These are phyloP conservation scores for Verticillium longisporum DNA, from an alignment of 2,329 filamentous ascomycete genomes.

Conservation along the genomic window DNA sequence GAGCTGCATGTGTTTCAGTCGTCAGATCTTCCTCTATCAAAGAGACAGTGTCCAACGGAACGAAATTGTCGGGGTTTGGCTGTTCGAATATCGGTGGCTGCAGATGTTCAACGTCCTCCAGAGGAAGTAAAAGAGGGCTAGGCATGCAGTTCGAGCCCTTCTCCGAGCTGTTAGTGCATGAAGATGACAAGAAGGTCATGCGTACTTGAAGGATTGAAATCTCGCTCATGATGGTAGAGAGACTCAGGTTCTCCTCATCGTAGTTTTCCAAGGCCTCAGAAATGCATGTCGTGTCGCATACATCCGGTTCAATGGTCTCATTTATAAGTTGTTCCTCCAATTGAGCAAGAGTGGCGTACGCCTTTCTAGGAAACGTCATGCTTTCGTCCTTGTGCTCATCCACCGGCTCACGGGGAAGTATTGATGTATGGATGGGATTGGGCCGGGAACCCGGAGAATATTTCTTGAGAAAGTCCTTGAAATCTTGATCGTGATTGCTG, in stretches of 20 bases:
- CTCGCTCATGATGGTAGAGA: neutral
- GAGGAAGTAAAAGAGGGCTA: neutral
- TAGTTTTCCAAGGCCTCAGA: too few species aligned
- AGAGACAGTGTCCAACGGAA: conserved; percentile 22
- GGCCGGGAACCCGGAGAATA: neutral
- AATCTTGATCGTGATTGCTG: conserved; percentile 5
- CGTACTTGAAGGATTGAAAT: neutral
- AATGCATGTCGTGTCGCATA: too few species aligned
- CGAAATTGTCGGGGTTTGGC: conserved; percentile 15
- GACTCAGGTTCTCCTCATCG: too few species aligned
- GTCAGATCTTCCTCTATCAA: conserved; percentile 7
- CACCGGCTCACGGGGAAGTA: conserved; percentile 6
- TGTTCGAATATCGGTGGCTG: conserved; percentile 14
- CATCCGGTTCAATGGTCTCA: conserved; percentile 2
- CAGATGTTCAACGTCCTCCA: conserved; percentile 2
- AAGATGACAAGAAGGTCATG: neutral
- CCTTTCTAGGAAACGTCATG: conserved; percentile 3
- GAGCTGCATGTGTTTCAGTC: neutral
- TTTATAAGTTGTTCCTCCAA: conserved; percentile 2
- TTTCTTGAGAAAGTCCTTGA: neutral
- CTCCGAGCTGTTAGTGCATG: neutral
- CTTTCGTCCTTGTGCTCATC: conserved; percentile 9
- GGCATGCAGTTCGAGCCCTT: neutral
- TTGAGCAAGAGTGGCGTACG: conserved; percentile 5
- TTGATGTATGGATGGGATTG: conserved; percentile 3